A percentile compares a stretch with the other conserved stretches of the same genome.
These are phyloP conservation scores for Eremochloa ophiuroides DNA, from an alignment of 176 grass and related monocot species.

Conservation along the genomic window DNA sequence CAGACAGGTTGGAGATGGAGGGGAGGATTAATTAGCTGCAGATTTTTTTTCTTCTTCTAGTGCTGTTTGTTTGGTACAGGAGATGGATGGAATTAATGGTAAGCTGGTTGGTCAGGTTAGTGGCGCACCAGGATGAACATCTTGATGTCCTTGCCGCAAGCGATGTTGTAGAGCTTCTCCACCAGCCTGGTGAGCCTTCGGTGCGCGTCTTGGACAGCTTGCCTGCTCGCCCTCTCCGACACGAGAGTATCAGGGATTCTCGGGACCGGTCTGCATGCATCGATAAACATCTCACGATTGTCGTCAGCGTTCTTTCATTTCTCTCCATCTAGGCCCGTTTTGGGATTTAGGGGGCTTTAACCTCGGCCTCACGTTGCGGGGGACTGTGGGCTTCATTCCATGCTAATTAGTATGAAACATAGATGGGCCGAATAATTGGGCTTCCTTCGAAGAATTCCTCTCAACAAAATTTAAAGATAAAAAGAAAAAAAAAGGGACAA, in stretches of 20 bases:
- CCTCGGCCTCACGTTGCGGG: not conserved
- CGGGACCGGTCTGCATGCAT: constrained; percentile 41
- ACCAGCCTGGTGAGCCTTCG: constrained; percentile 17
- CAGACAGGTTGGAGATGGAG: too few relatives aligned
- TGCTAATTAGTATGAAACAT: too few relatives aligned
- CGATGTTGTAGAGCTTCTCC: constrained; percentile 49
- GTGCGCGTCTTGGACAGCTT: constrained; percentile 29
- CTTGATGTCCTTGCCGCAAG: constrained; percentile 67
- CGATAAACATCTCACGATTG: not conserved
- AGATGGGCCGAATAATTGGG: not conserved
- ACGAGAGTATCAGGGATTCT: constrained; percentile 45
- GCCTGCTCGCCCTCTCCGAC: constrained; percentile 42
- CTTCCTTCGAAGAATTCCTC: too few relatives aligned
- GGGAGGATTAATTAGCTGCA: not conserved
- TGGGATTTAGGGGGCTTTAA: not conserved
- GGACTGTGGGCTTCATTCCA: not conserved
- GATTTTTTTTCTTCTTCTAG: not conserved
- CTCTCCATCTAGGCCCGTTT: not conserved
- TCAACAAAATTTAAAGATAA: too few relatives aligned
- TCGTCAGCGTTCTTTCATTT: too few relatives aligned
- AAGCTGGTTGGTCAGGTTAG: not conserved
- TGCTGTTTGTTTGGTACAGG: not conserved
- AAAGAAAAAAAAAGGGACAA: too few relatives aligned
- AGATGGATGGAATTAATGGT: not conserved
- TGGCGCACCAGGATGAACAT: constrained; percentile 51